Evolutionary conservation across 257 asterid genomes (phyloP), one percentile per base, ranked within the genome.

Genomic region (Gentiana straminea): DNA sequence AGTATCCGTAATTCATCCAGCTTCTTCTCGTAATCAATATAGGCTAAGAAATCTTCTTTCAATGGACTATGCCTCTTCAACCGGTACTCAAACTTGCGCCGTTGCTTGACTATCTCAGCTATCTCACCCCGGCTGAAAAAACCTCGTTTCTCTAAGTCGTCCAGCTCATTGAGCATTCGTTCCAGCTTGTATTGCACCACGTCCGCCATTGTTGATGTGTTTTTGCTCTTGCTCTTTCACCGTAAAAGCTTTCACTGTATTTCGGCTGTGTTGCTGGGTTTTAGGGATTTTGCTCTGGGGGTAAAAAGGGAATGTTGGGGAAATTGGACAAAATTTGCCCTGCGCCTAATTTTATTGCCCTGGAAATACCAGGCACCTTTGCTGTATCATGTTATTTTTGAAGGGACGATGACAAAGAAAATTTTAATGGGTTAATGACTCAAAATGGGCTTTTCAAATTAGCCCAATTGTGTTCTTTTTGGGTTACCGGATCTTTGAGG

Each of bases 61-160:
- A 92, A 59, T 1, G 98, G 98, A 54, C 93, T 83, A 32, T 78
- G 97, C 41, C 98, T 65, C 86, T 92, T 92, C 49, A 92, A 78
- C 39, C 95, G 83, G 73, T 84, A 92, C 87, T 92, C 98, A 62
- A 92, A 88, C 63, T 88, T 88, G 39, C 98, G 86, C 32, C 98
- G 86, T 68, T 76, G 86, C 58, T 92, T 92, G 1, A 92, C 98
- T 1, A 92, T 83, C 75, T 92, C 98, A 1, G 88, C 84, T 49
- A 92, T 78, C 67, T 92, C 97, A 0, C 32, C 70, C n/a, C 80
- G 84, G 69, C 68, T 81, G 76, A 88, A 91, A 63, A 91, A 59
- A 37, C 84, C 90, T 33, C 93, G 90, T 43, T 70, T 76, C 62
- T 91, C 94, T 9, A 91, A 64, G 74, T 86, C 96, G 36, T 90